These are phyloP conservation scores for Lactifluus hygrophoroides DNA, from an alignment of 768 basidiomycete genomes.

Conservation along the genomic window DNA sequence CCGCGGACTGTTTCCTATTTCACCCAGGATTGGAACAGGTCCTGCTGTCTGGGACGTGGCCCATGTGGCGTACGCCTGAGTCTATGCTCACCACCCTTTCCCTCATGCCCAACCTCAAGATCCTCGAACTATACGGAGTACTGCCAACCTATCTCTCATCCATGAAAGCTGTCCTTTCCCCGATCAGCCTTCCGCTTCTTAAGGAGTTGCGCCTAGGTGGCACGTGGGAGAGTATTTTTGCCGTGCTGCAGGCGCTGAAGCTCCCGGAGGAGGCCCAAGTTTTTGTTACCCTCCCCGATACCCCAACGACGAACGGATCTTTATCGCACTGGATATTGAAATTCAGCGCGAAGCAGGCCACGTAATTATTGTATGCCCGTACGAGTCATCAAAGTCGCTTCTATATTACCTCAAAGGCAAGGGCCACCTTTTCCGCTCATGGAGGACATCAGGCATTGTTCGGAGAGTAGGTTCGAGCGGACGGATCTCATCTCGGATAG, in stretches of 20 bases:
- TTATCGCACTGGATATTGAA: neutral
- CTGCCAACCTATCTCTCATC: neutral
- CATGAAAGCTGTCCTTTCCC: no score
- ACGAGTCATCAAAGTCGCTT: neutral
- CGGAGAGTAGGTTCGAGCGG: no score
- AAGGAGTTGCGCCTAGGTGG: constrained; percentile 1
- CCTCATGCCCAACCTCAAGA: neutral
- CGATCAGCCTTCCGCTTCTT: neutral
- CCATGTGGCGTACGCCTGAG: constrained; percentile 4
- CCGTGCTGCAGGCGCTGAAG: neutral
- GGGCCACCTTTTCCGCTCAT: neutral
- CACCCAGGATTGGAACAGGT: constrained; percentile 2
- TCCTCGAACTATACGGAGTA: constrained; percentile 8
- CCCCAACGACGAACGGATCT: neutral
- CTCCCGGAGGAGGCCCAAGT: neutral
- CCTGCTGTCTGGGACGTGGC: neutral
- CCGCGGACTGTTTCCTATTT: neutral
- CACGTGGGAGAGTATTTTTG: neutral
- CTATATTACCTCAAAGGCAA: neutral
- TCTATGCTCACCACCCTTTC: constrained; percentile 1
- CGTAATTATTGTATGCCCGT: neutral
- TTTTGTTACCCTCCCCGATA: neutral
- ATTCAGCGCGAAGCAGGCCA: neutral
- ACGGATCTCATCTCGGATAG: no score
- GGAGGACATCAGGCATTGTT: neutral